Conservation (phyloP, 129 eudicot species). For the Ambrosia trifida region DNA sequence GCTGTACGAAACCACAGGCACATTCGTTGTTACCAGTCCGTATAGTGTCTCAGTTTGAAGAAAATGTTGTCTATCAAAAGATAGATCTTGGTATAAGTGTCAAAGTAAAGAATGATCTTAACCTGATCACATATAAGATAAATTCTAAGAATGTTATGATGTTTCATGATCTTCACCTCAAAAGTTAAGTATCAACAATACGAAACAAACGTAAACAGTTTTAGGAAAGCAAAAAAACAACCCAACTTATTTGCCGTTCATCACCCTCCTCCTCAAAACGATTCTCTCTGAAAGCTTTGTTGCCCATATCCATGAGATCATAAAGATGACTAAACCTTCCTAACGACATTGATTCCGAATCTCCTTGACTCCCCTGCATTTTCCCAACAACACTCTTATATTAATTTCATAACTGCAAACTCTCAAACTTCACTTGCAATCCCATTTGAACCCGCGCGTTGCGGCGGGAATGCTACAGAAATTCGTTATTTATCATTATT, state of each 20-base stretch:
- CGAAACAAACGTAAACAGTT: neutral
- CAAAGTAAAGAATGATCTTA: too few species aligned
- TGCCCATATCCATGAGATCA: slow-evolving; percentile 72
- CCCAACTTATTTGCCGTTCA: neutral
- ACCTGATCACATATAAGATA: neutral
- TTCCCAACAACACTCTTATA: slow-evolving; percentile 5
- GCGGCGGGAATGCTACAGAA: too few species aligned
- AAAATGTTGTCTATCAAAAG: too few species aligned
- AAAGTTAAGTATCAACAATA: neutral
- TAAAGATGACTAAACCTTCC: slow-evolving; percentile 67
- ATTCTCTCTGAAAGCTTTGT: slow-evolving; percentile 68
- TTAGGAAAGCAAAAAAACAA: neutral
- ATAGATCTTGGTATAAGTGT: too few species aligned
- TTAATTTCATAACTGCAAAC: slow-evolving; percentile 10
- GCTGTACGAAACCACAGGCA: too few species aligned
- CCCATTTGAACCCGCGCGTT: too few species aligned
- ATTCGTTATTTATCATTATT: too few species aligned
- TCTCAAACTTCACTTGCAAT: neutral
- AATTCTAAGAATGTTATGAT: neutral
- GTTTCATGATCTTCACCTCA: neutral
- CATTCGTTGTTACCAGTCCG: too few species aligned
- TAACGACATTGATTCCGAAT: slow-evolving; percentile 50
- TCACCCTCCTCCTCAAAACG: slow-evolving; percentile 71
- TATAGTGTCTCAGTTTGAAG: too few species aligned
- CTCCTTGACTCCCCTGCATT: slow-evolving; percentile 67